These are phyloP conservation scores for Hypericum perforatum DNA, from an alignment of 345 rosid genomes.

Conservation along the genomic window DNA sequence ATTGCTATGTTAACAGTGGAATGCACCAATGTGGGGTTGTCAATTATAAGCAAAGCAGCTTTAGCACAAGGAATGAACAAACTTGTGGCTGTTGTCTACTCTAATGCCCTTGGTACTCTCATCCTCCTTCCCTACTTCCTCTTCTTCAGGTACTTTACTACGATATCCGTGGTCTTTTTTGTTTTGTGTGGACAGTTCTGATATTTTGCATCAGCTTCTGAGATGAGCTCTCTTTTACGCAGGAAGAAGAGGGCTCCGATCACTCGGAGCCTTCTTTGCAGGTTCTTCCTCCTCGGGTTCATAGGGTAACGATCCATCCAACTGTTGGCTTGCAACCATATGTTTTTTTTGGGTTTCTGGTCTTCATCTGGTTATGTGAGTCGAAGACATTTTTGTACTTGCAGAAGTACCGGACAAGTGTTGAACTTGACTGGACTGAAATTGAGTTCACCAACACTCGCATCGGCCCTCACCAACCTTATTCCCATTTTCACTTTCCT, in stretches of 20 bases:
- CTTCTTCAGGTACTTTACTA: constrained; percentile 22
- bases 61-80: constrained; percentile 41
- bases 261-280: constrained; percentile 16
- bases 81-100: constrained; percentile 40
- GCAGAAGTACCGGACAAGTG: constrained; percentile 35
- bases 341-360: background rate
- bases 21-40: constrained; percentile 30
- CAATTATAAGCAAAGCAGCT: constrained; percentile 40
- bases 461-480: constrained; percentile 27
- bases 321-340: background rate
- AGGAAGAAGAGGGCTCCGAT: constrained; percentile 28
- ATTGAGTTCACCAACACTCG: constrained; percentile 29
- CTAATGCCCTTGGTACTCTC: constrained; percentile 33
- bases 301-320: constrained; percentile 20
- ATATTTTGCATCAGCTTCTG: background rate
- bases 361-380: background rate
- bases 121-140: constrained; percentile 34
- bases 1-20: constrained; percentile 41
- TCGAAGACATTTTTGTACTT: background rate
- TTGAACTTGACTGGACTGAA: constrained; percentile 16
- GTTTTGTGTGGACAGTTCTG: background rate
- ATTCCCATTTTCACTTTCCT: constrained; percentile 31
- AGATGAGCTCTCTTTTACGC: background rate
- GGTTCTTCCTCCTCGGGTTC: constrained; percentile 32
- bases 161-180: background rate